Conservation (phyloP, 495 filamentous ascomycete species). For the Aspergillus incahuasiensis region DNA sequence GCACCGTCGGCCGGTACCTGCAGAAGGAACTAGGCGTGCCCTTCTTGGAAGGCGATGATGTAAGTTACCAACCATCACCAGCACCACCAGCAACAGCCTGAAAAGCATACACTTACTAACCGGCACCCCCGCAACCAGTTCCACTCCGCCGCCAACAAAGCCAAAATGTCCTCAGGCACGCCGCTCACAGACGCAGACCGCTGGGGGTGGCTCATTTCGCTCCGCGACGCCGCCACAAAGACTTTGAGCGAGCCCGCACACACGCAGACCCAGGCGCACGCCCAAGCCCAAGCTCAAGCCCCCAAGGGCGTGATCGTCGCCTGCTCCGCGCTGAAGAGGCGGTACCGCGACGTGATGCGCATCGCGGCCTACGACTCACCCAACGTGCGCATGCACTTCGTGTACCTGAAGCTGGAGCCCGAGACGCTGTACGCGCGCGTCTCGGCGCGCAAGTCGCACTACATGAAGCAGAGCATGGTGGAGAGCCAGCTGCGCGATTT, state of each 20-base stretch:
- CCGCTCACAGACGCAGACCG: conserved; percentile 93
- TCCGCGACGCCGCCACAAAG: conserved; percentile 74
- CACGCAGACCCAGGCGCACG: conserved; percentile 35
- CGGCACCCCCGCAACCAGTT: conserved; percentile 51
- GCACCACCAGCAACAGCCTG: neutral
- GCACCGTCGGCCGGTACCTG: conserved; percentile 78
- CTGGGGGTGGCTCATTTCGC: conserved; percentile 94
- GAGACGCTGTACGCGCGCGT: conserved; percentile 72
- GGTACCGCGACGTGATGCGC: conserved; percentile 96
- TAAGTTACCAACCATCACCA: conserved; percentile 42
- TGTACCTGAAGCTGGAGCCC: conserved; percentile 80
- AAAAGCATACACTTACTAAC: conserved; percentile 5
- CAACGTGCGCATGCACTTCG: conserved; percentile 79
- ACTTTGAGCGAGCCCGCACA: conserved; percentile 48
- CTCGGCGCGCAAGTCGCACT: conserved; percentile 69
- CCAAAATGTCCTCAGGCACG: conserved; percentile 86
- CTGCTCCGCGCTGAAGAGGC: conserved; percentile 92
- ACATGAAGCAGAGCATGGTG: conserved; percentile 99
- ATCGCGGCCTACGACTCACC: conserved; percentile 76
- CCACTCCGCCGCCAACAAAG: conserved; percentile 78
- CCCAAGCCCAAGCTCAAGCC: conserved; percentile 38
- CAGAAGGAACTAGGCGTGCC: conserved; percentile 65
- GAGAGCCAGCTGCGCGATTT: conserved; percentile 81
- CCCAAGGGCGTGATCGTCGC: conserved; percentile 77
- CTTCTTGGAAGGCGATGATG: conserved; percentile 95